These are phyloP conservation scores for Asterochloris sp. DNA, from an alignment of 139 green algal species.

Conservation along the genomic window DNA sequence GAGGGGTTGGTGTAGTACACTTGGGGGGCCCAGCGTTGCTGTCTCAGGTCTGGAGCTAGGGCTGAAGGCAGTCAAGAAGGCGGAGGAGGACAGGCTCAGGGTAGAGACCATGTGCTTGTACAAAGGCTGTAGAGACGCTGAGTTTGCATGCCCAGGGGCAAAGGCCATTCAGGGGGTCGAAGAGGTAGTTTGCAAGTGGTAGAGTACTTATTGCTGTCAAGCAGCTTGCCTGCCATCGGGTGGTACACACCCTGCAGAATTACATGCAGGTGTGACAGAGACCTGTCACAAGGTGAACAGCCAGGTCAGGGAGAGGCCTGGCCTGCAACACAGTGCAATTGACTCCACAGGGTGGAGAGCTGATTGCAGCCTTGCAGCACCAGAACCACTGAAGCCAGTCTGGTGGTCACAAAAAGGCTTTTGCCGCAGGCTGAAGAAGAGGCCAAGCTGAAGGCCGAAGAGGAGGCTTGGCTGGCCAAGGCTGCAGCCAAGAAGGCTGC, in stretches of 20 bases:
- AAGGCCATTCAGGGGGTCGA: too few relatives aligned
- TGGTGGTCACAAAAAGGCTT: background rate
- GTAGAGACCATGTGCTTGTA: background rate
- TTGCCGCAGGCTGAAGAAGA: conserved; percentile 7
- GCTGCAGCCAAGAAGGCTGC: conserved; percentile 6
- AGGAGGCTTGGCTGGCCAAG: conserved; percentile 6
- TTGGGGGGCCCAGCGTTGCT: background rate
- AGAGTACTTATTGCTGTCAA: too few relatives aligned
- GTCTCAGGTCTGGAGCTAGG: background rate
- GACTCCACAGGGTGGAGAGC: background rate
- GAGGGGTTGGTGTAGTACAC: background rate
- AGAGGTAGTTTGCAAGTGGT: too few relatives aligned
- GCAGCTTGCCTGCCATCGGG: too few relatives aligned
- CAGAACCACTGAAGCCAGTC: background rate
- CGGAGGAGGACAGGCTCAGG: background rate
- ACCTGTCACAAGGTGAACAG: background rate
- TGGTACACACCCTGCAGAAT: background rate
- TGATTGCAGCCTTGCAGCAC: background rate
- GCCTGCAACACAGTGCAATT: background rate
- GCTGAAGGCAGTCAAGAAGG: background rate
- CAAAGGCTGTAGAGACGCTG: too few relatives aligned
- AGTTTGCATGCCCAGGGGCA: too few relatives aligned
- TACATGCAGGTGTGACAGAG: background rate
- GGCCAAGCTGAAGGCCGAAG: conserved; percentile 8
- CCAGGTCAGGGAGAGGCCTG: background rate